These are phyloP conservation scores for Fusarium sp. DNA, from an alignment of 2,329 filamentous ascomycete species.

Conservation along the genomic window DNA sequence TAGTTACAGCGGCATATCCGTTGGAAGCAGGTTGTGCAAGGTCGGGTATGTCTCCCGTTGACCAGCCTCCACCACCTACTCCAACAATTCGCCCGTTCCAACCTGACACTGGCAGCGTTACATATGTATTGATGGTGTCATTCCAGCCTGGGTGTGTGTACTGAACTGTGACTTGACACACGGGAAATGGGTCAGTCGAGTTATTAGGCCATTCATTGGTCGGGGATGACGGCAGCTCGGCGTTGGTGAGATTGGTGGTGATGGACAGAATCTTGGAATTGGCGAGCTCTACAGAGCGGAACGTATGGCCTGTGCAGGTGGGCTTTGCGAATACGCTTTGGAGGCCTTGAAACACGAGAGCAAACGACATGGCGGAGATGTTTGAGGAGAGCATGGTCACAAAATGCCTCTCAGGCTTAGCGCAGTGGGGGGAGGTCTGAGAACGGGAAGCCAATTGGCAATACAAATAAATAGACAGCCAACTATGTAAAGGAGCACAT, in stretches of 20 bases:
- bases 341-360: background rate
- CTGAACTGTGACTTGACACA: constrained; percentile 10
- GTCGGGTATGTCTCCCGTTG: background rate
- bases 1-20: constrained; percentile 15
- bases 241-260: background rate
- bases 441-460: background rate
- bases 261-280: background rate
- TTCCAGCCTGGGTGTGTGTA: constrained; percentile 29
- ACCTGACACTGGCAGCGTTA: constrained; percentile 3
- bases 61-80: constrained; percentile 25
- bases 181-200: background rate
- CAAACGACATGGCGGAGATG: background rate
- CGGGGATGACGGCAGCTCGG: background rate
- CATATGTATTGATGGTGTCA: constrained; percentile 17
- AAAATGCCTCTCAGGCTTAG: background rate
- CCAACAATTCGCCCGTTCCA: constrained; percentile 31
- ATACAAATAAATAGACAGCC: background rate
- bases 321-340: background rate
- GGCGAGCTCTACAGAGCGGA: background rate
- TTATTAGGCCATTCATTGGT: constrained; percentile 7
- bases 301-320: background rate
- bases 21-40: background rate
- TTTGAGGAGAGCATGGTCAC: background rate
- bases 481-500: background rate
- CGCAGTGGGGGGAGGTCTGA: background rate